Percentiles rank a stretch among this genome's conserved stretches.
Conservation (phyloP, 140 eudicot species). For the Ambrosia hybrid region DNA sequence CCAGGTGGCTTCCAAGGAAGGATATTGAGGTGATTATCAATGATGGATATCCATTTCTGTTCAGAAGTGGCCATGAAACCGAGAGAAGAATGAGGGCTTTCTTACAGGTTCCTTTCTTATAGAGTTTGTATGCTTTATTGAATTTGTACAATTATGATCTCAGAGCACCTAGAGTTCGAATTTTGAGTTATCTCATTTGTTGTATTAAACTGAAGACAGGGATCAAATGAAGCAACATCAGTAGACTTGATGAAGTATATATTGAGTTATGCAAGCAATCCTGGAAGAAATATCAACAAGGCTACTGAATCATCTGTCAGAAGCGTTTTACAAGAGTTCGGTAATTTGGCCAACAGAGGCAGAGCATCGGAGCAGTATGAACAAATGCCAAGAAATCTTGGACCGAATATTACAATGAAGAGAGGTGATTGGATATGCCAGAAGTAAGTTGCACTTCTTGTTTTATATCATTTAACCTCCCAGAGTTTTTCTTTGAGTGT, state of each 20-base stretch:
- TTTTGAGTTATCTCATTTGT: not conserved
- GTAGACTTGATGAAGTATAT: constrained; percentile 80
- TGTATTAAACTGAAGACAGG: constrained; percentile 44
- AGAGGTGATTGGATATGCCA: constrained; percentile 93
- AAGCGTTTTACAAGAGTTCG: constrained; percentile 54
- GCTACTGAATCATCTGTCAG: constrained; percentile 60
- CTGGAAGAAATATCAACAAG: constrained; percentile 46
- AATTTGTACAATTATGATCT: not conserved
- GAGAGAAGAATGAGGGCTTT: constrained; percentile 72
- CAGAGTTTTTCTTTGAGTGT: not conserved
- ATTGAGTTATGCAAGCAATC: constrained; percentile 78
- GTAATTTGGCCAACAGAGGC: constrained; percentile 25
- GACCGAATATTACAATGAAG: constrained; percentile 77
- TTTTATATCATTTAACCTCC: not conserved
- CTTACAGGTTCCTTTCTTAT: constrained; percentile 37
- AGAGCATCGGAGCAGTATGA: constrained; percentile 37
- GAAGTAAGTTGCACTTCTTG: constrained; percentile 48
- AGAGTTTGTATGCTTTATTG: constrained; percentile 6
- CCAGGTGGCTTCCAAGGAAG: constrained; percentile 65
- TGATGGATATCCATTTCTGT: constrained; percentile 71
- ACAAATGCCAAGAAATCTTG: constrained; percentile 48
- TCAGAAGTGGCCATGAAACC: constrained; percentile 54
- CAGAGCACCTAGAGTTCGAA: not conserved
- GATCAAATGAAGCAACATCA: constrained; percentile 51
- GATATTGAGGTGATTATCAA: constrained; percentile 58